phyloP scores from a whole-genome alignment of 768 basidiomycete genomes.

The Pleurotus salmoneostramineus region DNA sequence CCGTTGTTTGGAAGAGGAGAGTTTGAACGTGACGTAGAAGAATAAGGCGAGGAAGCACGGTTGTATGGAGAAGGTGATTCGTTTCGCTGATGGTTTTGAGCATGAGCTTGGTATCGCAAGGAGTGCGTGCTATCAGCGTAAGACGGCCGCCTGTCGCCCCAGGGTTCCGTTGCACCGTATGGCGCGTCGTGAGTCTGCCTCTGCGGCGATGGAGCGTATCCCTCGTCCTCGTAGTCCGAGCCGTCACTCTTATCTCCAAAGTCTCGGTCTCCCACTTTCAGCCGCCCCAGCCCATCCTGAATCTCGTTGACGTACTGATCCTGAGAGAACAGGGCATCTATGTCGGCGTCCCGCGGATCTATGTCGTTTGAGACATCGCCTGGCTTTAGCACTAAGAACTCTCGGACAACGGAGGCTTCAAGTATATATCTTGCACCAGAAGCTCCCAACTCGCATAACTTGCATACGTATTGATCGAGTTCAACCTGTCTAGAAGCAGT shows the following conservation, averaged over 20 bases:
- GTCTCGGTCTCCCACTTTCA: constrained; percentile 38
- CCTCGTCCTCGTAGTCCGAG: constrained; percentile 66
- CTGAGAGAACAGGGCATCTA: constrained; percentile 47
- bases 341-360: constrained; percentile 54
- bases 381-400: constrained; percentile 79
- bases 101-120: constrained; percentile 35
- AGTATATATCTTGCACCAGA: constrained; percentile 75
- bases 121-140: constrained; percentile 20
- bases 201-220: constrained; percentile 42
- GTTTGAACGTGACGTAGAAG: constrained; percentile 28
- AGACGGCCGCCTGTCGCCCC: constrained; percentile 29
- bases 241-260: constrained; percentile 51
- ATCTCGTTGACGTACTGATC: constrained; percentile 38
- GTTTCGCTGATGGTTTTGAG: constrained; percentile 48
- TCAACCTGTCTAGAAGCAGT: constrained; percentile 79
- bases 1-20: constrained; percentile 20
- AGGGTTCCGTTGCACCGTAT: constrained; percentile 20
- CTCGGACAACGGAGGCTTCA: constrained; percentile 73
- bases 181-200: constrained; percentile 32
- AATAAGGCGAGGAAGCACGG: constrained; percentile 31
- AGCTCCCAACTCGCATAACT: constrained; percentile 68
- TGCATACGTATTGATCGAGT: constrained; percentile 83
- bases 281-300: constrained; percentile 45
- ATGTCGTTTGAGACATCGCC: constrained; percentile 79
- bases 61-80: constrained; percentile 45